phyloP scores from a whole-genome alignment of 1,284 basidiomycete species.

The Heterobasidion occidentale region DNA sequence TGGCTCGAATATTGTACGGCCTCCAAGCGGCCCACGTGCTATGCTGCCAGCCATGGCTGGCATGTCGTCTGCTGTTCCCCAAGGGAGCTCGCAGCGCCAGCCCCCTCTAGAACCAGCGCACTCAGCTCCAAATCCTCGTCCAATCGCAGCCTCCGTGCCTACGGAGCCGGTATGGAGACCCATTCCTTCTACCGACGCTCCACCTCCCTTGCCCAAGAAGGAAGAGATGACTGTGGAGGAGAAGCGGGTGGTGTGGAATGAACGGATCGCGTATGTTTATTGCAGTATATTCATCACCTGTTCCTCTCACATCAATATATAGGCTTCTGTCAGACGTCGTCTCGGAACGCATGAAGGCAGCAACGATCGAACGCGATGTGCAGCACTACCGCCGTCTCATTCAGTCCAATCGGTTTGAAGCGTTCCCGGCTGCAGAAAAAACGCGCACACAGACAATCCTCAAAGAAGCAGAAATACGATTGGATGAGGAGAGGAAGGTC shows the following conservation, averaged over 20 bases:
- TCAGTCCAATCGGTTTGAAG: slow-evolving; percentile 9
- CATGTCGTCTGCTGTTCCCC: too few relatives aligned
- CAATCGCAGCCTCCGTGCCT: not conserved
- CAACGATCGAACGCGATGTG: slow-evolving; percentile 17
- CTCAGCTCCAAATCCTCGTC: not conserved
- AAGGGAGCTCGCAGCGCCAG: not conserved
- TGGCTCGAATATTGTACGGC: not conserved
- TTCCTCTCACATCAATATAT: not conserved
- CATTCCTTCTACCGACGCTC: not conserved
- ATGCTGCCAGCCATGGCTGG: not conserved
- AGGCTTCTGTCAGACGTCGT: slow-evolving; percentile 21
- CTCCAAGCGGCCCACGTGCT: not conserved
- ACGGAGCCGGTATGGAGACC: not conserved
- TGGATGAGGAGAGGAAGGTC: slow-evolving; percentile 19
- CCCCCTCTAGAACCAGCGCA: slow-evolving; percentile 1
- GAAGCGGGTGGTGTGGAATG: slow-evolving; percentile 20
- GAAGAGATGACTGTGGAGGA: slow-evolving; percentile 16
- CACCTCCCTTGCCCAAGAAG: not conserved
- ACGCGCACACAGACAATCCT: slow-evolving; percentile 15
- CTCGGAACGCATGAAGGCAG: slow-evolving; percentile 15
- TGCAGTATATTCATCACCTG: not conserved
- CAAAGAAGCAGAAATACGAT: slow-evolving; percentile 14
- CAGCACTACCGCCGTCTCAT: slow-evolving; percentile 14
- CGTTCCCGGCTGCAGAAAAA: slow-evolving; percentile 14
- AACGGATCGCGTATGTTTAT: slow-evolving; percentile 21